These are phyloP conservation scores for Prunus mira DNA, from an alignment of 306 rosid species.

Conservation along the genomic window DNA sequence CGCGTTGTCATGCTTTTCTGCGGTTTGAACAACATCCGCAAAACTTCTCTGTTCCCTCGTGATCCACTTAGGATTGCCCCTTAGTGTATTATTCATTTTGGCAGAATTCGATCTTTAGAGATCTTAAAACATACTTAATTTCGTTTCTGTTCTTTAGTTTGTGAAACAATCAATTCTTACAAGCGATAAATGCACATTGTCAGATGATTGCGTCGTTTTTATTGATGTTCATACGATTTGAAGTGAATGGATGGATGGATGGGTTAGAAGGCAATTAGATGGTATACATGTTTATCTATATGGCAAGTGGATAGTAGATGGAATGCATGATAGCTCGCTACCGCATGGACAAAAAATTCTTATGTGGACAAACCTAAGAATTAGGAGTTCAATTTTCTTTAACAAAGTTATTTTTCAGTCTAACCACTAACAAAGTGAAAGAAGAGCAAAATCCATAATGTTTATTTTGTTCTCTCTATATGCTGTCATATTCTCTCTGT, in stretches of 20 bases:
- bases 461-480: background rate
- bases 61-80: constrained; percentile 74
- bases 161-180: background rate
- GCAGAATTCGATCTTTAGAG: background rate
- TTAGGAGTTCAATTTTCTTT: background rate
- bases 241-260: background rate
- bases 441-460: background rate
- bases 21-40: constrained; percentile 81
- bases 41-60: constrained; percentile 83
- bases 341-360: too few species aligned
- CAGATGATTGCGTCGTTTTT: background rate
- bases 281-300: too few species aligned
- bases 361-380: too few species aligned
- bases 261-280: too few species aligned
- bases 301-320: too few species aligned
- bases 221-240: background rate
- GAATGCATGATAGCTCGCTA: too few species aligned
- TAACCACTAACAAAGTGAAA: background rate
- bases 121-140: background rate
- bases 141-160: background rate
- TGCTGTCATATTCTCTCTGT: too few species aligned
- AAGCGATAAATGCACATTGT: background rate
- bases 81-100: background rate
- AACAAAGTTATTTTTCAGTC: too few species aligned
- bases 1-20: constrained; percentile 94